Evolutionary conservation across 768 basidiomycete genomes (phyloP).

Genomic region (Boletus eberwhitei): DNA sequence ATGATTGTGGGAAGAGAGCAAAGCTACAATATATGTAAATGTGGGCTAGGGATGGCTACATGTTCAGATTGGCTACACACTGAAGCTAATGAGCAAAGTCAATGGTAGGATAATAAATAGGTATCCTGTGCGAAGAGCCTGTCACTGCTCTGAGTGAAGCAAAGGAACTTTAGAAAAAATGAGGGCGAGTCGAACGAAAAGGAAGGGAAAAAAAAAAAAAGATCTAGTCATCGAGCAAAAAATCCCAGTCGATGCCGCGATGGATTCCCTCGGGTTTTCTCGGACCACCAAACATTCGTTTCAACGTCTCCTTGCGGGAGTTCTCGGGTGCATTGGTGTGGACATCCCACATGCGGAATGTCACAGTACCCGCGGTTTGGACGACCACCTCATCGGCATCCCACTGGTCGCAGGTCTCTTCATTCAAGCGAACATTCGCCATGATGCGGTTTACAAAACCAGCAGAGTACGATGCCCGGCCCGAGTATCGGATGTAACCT

Average conservation of each 20-base stretch:
- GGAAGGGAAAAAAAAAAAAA: neutral
- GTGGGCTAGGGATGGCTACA: constrained; percentile 24
- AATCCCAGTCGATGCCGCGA: constrained; percentile 68
- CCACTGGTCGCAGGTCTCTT: constrained; percentile 31
- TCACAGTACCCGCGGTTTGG: constrained; percentile 55
- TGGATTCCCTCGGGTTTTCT: constrained; percentile 49
- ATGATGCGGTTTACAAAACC: constrained; percentile 72
- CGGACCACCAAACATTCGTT: constrained; percentile 57
- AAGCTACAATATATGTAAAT: constrained; percentile 23
- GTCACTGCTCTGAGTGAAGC: constrained; percentile 8
- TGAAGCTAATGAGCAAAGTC: constrained; percentile 12
- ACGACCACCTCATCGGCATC: constrained; percentile 64
- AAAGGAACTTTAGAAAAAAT: neutral
- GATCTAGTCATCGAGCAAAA: constrained; percentile 63
- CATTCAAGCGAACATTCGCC: constrained; percentile 49
- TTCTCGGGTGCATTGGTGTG: constrained; percentile 63
- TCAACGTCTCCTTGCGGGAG: constrained; percentile 56
- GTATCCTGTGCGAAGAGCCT: constrained; percentile 8
- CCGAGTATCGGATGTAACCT: constrained; percentile 57
- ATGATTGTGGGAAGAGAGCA: constrained; percentile 3
- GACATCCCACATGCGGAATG: constrained; percentile 80
- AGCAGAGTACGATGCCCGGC: constrained; percentile 57
- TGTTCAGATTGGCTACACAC: constrained; percentile 22
- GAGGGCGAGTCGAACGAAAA: constrained; percentile 16
- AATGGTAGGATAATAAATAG: constrained; percentile 18